phyloP scores from a whole-genome alignment of 1,139 yeast genomes.

The Geotrichum phurueaensis region DNA sequence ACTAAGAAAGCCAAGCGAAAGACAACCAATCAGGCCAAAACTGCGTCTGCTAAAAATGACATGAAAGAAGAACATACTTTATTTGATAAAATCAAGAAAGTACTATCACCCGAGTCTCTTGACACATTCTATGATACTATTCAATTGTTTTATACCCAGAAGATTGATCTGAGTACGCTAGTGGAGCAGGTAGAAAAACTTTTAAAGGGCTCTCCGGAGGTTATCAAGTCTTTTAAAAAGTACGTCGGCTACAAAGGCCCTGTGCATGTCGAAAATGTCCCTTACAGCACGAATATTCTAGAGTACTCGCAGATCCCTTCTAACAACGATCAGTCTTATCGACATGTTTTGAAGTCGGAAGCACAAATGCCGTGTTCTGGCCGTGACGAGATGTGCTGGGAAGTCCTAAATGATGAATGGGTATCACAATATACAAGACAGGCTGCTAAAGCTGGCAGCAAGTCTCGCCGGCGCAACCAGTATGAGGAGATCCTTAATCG shows the following conservation, averaged over 20 bases:
- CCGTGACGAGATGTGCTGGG: conserved; percentile 99
- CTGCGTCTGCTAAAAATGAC: conserved; percentile 4
- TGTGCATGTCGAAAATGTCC: conserved; percentile 70
- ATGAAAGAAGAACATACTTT: not conserved
- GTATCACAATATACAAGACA: conserved; percentile 99
- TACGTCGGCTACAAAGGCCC: not conserved
- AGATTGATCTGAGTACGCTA: not conserved
- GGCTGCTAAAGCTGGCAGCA: conserved; percentile 94
- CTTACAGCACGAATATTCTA: conserved; percentile 81
- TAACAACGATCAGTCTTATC: conserved; percentile 77
- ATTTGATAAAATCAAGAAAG: not conserved
- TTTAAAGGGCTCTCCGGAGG: not conserved
- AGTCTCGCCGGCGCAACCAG: conserved; percentile 95
- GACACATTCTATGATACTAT: not conserved
- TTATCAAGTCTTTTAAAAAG: not conserved
- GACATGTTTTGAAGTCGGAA: conserved; percentile 88
- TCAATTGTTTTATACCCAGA: not conserved
- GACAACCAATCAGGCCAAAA: conserved; percentile 5
- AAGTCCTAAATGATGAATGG: conserved; percentile 96
- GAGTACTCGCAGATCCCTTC: conserved; percentile 76
- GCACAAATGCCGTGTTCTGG: conserved; percentile 98
- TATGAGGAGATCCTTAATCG: conserved; percentile 92
- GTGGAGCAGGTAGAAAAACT: not conserved
- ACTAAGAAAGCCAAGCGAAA: conserved; percentile 19
- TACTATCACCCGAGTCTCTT: not conserved